Conservation (phyloP, 2,329 filamentous ascomycete genomes). For the Aspergillus cejpii region DNA sequence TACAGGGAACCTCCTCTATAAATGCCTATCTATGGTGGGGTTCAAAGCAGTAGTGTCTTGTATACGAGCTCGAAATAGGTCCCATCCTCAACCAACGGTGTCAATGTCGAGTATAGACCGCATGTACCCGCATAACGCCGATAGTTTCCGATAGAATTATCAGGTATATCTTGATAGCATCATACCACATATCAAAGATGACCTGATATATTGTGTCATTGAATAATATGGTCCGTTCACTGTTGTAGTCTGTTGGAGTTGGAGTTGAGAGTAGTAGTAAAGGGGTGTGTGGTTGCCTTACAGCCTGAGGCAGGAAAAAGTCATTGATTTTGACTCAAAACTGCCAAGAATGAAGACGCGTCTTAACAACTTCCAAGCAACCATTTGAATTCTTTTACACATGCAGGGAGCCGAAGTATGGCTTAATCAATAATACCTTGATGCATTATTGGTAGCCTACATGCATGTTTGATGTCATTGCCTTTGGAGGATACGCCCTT, state of each 20-base stretch:
- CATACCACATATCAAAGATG: too few relatives aligned
- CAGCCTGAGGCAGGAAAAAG: conserved; percentile 1
- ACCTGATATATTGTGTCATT: neutral
- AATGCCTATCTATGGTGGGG: neutral
- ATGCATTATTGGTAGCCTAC: neutral
- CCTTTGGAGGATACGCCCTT: conserved; percentile 20
- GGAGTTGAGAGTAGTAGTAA: neutral
- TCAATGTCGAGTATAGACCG: neutral
- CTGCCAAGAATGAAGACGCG: neutral
- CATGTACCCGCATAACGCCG: neutral
- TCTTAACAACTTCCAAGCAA: too few relatives aligned
- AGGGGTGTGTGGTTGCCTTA: neutral
- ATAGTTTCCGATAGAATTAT: neutral
- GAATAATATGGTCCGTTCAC: neutral
- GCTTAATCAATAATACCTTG: neutral
- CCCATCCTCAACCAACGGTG: neutral
- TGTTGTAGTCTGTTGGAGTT: neutral
- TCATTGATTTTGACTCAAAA: neutral
- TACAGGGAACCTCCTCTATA: neutral
- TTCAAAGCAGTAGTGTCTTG: neutral
- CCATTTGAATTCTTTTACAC: too few relatives aligned
- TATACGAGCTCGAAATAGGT: neutral
- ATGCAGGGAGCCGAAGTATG: neutral
- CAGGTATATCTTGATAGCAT: neutral
- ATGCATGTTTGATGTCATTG: neutral